These are phyloP conservation scores for Lentinula edodes DNA, from an alignment of 768 basidiomycete genomes.

Conservation along the genomic window DNA sequence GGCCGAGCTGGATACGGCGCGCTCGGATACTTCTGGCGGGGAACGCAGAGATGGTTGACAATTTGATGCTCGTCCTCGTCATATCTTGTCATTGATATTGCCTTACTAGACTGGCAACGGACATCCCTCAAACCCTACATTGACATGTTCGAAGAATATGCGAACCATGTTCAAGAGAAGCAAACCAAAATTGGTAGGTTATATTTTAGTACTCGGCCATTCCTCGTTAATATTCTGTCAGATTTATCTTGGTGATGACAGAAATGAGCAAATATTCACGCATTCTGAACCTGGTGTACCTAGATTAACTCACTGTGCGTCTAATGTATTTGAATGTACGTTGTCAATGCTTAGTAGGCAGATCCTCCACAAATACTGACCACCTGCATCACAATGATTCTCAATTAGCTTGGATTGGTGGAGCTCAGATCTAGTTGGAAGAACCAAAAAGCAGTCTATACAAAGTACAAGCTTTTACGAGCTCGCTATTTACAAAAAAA, in stretches of 20 bases:
- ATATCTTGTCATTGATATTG: conserved; percentile 2
- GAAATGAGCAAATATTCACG: too few relatives aligned
- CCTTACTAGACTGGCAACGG: conserved; percentile 64
- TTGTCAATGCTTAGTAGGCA: too few relatives aligned
- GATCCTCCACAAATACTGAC: too few relatives aligned
- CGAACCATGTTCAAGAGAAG: conserved; percentile 38
- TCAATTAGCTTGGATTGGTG: too few relatives aligned
- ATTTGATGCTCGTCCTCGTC: conserved; percentile 1
- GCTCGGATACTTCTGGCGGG: conserved; percentile 19
- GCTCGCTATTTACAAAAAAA: too few relatives aligned
- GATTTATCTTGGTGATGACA: conserved; percentile 28
- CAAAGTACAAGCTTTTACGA: too few relatives aligned
- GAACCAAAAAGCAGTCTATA: too few relatives aligned
- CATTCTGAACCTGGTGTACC: too few relatives aligned
- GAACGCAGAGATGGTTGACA: conserved; percentile 47
- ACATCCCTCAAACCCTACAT: conserved; percentile 89
- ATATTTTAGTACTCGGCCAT: neutral
- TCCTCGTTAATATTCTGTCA: conserved; percentile 6
- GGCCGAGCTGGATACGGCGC: conserved; percentile 58
- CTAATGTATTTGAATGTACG: too few relatives aligned
- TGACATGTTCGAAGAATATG: conserved; percentile 82
- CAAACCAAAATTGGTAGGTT: conserved; percentile 37
- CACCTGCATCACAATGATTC: too few relatives aligned
- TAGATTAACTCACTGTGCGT: too few relatives aligned
- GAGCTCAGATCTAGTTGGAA: too few relatives aligned